Conservation (phyloP, 202 grass and related monocot species). For the Schoenoplectus triqueter region DNA sequence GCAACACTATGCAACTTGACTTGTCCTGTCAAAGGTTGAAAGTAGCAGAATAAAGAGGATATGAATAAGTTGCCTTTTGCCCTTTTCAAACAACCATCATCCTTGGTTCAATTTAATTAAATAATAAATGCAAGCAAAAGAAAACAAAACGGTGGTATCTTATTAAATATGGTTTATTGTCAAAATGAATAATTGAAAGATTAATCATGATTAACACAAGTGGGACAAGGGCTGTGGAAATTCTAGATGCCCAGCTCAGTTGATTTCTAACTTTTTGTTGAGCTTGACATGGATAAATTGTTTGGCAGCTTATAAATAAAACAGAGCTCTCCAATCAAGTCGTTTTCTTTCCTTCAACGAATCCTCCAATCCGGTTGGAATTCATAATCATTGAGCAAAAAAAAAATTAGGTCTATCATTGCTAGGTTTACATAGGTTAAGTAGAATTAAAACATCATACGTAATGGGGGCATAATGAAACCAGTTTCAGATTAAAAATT, state of each 20-base stretch:
- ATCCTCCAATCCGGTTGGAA: conserved; percentile 31
- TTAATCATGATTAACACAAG: neutral
- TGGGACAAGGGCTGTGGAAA: neutral
- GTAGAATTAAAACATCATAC: conserved; percentile 1
- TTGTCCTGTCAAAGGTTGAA: neutral
- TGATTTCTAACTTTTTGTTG: neutral
- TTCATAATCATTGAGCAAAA: conserved; percentile 21
- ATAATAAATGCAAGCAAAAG: neutral
- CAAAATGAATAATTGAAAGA: conserved; percentile 26
- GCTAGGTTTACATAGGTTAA: neutral
- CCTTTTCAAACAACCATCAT: neutral
- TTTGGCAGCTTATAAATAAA: conserved; percentile 34
- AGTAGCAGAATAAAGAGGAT: neutral
- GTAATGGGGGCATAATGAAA: neutral
- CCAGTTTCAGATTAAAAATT: neutral
- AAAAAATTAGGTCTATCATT: conserved; percentile 17
- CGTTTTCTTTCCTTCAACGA: conserved; percentile 31
- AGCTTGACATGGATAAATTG: conserved; percentile 21
- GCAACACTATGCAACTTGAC: neutral
- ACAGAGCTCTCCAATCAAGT: conserved; percentile 24
- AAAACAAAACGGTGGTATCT: neutral
- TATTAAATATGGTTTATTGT: neutral
- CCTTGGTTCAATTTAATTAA: neutral
- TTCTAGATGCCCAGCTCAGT: conserved; percentile 21
- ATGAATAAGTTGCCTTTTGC: neutral